Base-by-base conservation (phyloP, 129 eudicot genomes). In the Helianthus tuberosus region DNA sequence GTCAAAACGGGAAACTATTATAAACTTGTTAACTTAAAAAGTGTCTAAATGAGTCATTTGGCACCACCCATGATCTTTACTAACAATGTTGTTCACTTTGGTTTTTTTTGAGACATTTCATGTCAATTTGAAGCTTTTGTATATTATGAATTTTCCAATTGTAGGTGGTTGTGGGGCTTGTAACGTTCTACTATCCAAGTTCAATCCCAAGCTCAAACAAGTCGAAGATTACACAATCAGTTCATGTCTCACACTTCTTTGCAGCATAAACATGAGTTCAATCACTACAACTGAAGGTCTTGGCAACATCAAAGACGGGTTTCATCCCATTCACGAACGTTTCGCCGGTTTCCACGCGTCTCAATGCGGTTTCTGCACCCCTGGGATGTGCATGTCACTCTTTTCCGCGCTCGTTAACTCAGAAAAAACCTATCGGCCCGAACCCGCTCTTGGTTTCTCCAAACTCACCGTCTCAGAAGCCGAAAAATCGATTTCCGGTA, bases 161-260 rank as follows among this genome's bases (percentile, higher is more conserved):
- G 71, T 86, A 94, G 98, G 98, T 79, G 98, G 96, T 58, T 94
- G 98, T 83, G 98, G 98, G 43, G 96, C 97, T 70, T 94, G 98
- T 84, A 83, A 73, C 68, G 97, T 90, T 74, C 77, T 88, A 68
- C 84, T 94, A 32, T 90, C 97, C 17, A 88, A 90, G 78, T 88
- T 81, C 57, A 89, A 94, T 72, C 77, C 84, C 13, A 58, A 55
- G 48, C 81, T 76, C 53, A 75, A 82, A 58, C 72, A 78, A 62
- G 89, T 86, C 12, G 89, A 90, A 66, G 81, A 76, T 75, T 84
- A 76, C 41, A 72, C 70, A 12, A 83, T 86, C 39, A 86, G 74
- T 86, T 94, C 98, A 68, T 90, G 98, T 52, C 97, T 93, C 64
- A 90, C 97, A 12, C 98, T 88, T 86, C 84, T 90, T 61, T 85